A percentile compares a stretch with the other conserved stretches of the same genome.
phyloP scores from a whole-genome alignment of 2,329 filamentous ascomycete genomes.

The Botryotinia globosa region DNA sequence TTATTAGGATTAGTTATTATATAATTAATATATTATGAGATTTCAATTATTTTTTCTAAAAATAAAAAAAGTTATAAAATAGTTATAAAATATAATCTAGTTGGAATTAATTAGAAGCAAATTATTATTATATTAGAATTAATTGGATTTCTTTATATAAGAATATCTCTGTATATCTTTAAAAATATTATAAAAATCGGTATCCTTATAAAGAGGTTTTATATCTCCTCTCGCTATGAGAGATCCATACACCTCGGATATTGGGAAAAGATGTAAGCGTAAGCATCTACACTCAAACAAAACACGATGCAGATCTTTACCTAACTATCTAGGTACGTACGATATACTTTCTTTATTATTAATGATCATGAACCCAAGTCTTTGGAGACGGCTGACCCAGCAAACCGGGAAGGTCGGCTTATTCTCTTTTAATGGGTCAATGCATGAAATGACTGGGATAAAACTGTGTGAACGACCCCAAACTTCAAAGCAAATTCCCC shows the following conservation, averaged over 20 bases:
- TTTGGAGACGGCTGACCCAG: constrained; percentile 20
- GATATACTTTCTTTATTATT: too few relatives aligned
- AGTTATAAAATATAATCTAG: too few relatives aligned
- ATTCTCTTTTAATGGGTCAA: constrained; percentile 13
- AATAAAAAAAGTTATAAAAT: too few relatives aligned
- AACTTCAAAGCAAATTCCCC: background rate
- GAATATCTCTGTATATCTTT: too few relatives aligned
- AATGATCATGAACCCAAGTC: constrained; percentile 5
- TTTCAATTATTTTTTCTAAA: too few relatives aligned
- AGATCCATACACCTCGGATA: background rate
- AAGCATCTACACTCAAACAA: background rate
- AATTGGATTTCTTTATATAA: too few relatives aligned
- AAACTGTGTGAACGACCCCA: background rate
- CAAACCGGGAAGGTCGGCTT: constrained; percentile 18
- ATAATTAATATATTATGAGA: too few relatives aligned
- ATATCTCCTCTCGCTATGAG: background rate
- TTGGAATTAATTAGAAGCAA: too few relatives aligned
- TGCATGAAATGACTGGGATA: constrained; percentile 20
- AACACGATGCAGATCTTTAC: background rate
- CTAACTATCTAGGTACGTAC: background rate
- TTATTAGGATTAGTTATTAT: too few relatives aligned
- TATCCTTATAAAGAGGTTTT: too few relatives aligned
- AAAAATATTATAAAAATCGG: too few relatives aligned
- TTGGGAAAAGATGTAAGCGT: background rate
- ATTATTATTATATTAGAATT: too few relatives aligned